phyloP scores from a whole-genome alignment of 192 early-diverging fungal species.

The Thamnidium elegans region DNA sequence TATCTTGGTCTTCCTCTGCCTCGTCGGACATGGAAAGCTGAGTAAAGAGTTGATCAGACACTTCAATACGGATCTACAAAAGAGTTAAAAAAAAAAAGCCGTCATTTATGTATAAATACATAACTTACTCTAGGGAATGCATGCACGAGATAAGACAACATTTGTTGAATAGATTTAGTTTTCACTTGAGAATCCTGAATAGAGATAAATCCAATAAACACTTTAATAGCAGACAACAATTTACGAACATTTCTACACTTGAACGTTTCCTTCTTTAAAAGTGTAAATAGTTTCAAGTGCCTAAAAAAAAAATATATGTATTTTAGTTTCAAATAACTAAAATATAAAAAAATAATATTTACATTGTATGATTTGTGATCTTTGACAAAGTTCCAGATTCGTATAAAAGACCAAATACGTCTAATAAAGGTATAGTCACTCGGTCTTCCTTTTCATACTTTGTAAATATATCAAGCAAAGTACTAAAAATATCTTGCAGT shows the following conservation, averaged over 20 bases:
- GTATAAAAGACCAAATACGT: constrained; percentile 65
- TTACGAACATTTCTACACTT: constrained; percentile 63
- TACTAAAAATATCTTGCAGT: constrained; percentile 39
- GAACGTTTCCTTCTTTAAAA: constrained; percentile 45
- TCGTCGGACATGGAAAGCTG: constrained; percentile 53
- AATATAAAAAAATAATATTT: constrained; percentile 18
- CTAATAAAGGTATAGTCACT: constrained; percentile 64
- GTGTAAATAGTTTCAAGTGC: constrained; percentile 41
- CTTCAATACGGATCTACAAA: constrained; percentile 58
- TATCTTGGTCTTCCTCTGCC: constrained; percentile 41
- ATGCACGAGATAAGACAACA: constrained; percentile 68
- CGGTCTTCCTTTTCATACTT: constrained; percentile 56
- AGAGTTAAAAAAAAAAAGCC: background rate
- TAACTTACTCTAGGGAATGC: constrained; percentile 66
- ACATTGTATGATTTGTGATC: constrained; percentile 35
- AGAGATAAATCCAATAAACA: constrained; percentile 35
- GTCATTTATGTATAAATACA: constrained; percentile 1
- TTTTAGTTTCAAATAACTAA: background rate
- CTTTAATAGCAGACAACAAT: constrained; percentile 56
- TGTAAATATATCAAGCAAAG: constrained; percentile 42
- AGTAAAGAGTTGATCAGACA: constrained; percentile 74
- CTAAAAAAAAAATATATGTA: constrained; percentile 3
- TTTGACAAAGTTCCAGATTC: constrained; percentile 45
- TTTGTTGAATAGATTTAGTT: constrained; percentile 52
- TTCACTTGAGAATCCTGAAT: constrained; percentile 36